Percentiles rank a stretch among this genome's conserved stretches.
These are phyloP conservation scores for Closterium sp. DNA, from an alignment of 139 green algal genomes.

Conservation along the genomic window DNA sequence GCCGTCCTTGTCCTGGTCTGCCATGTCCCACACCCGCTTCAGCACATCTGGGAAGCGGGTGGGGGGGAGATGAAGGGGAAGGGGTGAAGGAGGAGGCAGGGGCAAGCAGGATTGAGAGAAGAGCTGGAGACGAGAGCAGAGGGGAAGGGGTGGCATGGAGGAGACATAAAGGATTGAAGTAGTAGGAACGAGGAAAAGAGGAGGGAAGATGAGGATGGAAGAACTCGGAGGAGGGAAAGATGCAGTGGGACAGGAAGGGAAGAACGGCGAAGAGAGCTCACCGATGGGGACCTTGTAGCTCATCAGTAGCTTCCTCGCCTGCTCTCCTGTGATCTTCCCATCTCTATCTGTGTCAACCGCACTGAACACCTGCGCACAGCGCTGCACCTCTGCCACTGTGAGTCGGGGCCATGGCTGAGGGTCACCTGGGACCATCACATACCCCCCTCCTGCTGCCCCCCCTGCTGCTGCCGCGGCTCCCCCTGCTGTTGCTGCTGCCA, in stretches of 20 bases:
- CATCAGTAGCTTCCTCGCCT: background rate
- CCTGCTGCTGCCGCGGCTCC: background rate
- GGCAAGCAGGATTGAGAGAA: background rate
- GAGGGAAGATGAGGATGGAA: background rate
- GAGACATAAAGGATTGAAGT: background rate
- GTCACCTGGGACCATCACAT: constrained; percentile 1
- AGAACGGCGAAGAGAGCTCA: background rate
- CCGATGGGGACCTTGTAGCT: background rate
- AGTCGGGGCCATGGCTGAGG: background rate
- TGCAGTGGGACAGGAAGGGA: background rate
- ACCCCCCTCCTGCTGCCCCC: background rate
- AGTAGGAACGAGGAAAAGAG: background rate
- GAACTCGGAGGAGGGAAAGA: background rate
- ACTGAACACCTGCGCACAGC: background rate
- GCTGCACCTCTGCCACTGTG: constrained; percentile 5
- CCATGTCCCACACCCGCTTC: constrained; percentile 50
- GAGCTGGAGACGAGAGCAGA: background rate
- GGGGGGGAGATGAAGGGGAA: background rate
- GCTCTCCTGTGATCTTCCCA: background rate
- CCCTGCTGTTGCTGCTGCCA: background rate
- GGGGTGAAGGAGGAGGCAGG: background rate
- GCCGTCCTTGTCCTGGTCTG: constrained; percentile 35
- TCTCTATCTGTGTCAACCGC: constrained; percentile 2
- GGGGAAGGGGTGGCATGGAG: background rate
- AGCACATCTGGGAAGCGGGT: constrained; percentile 14